A percentile compares a stretch with the other conserved stretches of the same genome.
phyloP scores from a whole-genome alignment of 305 asterid genomes.

The Solanum hybrid region DNA sequence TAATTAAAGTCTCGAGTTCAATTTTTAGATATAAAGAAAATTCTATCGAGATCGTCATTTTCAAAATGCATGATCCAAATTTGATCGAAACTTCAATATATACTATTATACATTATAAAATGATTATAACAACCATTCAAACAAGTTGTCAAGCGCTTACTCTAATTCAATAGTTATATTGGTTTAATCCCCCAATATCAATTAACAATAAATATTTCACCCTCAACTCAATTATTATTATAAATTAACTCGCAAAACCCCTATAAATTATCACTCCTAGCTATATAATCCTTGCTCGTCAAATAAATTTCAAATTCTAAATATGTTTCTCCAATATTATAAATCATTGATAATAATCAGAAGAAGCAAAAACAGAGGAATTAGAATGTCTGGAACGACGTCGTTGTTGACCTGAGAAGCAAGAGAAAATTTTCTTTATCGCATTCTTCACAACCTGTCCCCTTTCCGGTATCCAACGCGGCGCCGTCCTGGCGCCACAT shows the following conservation, averaged over 20 bases:
- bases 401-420: background rate
- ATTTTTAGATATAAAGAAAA: too few species aligned
- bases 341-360: background rate
- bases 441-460: conserved; percentile 3
- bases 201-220: background rate
- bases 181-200: background rate
- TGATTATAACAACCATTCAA: background rate
- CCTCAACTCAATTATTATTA: background rate
- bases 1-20: background rate
- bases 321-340: background rate
- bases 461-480: conserved; percentile 6
- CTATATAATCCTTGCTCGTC: background rate
- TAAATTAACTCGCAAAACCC: background rate
- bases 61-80: background rate
- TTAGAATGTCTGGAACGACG: background rate
- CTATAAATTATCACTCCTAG: background rate
- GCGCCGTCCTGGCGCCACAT: background rate
- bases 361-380: background rate
- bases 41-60: too few species aligned
- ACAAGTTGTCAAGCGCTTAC: background rate
- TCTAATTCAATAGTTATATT: background rate
- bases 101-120: background rate
- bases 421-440: background rate
- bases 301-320: background rate
- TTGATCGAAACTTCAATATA: background rate